phyloP scores from a whole-genome alignment of 2,329 filamentous ascomycete species.

The Ophiostoma pallidulum region DNA sequence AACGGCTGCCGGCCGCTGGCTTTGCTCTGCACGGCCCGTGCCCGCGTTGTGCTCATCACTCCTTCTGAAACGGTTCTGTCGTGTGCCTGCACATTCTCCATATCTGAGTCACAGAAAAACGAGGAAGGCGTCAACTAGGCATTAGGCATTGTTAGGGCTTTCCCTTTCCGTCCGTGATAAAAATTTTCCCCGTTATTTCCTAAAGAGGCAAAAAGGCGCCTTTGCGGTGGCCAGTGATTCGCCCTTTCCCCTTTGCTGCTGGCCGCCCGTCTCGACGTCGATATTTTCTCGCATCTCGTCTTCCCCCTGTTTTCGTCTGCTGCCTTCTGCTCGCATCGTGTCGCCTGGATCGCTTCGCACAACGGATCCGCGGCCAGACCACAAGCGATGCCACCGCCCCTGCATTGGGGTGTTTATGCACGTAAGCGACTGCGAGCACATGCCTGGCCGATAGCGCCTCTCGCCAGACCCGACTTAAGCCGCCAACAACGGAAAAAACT shows the following conservation, averaged over 20 bases:
- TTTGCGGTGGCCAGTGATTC: not conserved
- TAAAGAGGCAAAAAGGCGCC: constrained; percentile 2
- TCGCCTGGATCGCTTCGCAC: too few species aligned
- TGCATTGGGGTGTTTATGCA: constrained; percentile 7
- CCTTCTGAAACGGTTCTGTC: constrained; percentile 5
- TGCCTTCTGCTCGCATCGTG: not conserved
- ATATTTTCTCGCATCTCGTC: not conserved
- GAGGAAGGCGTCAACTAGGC: too few species aligned
- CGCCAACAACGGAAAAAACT: constrained; percentile 11
- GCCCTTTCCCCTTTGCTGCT: constrained; percentile 2
- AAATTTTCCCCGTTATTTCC: not conserved
- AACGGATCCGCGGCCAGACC: not conserved
- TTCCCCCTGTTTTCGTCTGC: not conserved
- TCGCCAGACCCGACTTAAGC: constrained; percentile 14
- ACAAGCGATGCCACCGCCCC: constrained; percentile 9
- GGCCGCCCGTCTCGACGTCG: not conserved
- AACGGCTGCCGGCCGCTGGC: too few species aligned
- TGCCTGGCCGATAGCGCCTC: constrained; percentile 11
- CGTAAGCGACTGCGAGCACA: constrained; percentile 12
- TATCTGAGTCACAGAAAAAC: constrained; percentile 7
- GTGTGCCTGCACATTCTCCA: not conserved
- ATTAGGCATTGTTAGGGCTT: too few species aligned
- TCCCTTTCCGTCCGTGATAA: not conserved
- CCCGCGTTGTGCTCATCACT: too few species aligned
- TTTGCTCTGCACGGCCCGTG: too few species aligned